Base-by-base conservation (phyloP, 2,329 filamentous ascomycete species). In the Aspergillus pseudoviridinutans region DNA sequence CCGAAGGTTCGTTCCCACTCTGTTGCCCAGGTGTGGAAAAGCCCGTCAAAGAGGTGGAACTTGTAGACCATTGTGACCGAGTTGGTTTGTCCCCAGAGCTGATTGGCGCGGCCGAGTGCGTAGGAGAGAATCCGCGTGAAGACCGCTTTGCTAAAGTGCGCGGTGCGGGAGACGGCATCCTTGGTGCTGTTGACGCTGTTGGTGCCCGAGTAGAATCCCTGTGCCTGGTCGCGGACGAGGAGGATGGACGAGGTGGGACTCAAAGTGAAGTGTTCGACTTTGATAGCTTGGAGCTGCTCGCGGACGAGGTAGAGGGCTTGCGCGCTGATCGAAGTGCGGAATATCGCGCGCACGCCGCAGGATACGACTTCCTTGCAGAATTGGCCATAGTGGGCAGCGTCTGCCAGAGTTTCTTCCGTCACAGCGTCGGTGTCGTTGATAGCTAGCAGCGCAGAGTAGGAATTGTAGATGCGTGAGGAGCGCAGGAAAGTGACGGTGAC, bases 11-110 rank as follows among this genome's bases (percentile, higher is more conserved):
- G 17, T 14, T 55, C 29, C 53, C 53, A 55, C 7, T 51, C 29
- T n/a, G 29, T 24, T 14, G 47, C 53, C 53, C 53, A 55, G 3
- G 46, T 24, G 25, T 50, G 53, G 49, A 55, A 55, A 3, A 55
- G 29, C 2, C 53, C 53, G 10, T 55, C 53, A 27, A 55, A 51
- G 2, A 55, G 53, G 53, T 55, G 53, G 32, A 55, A 55, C 25
- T 55, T 55, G 53, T 55, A 55, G 3, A 29, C 47, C 32, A 55
- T 27, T 3, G 53, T 55, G 12, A 55, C 38, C 4, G 28, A 29
- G 20, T 49, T 44, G 32, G 10, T 17, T 10, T 14, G 14, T 35
- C 41, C 17, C 41, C 41, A 42, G n/a, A 42, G 41, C 41, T 22
- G 41, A 8, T 10, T n/a, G 4, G 25, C 49, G 27, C 47, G 28